These are phyloP conservation scores for Ganoderma sp. DNA, from an alignment of 1,284 basidiomycete species.

Conservation along the genomic window DNA sequence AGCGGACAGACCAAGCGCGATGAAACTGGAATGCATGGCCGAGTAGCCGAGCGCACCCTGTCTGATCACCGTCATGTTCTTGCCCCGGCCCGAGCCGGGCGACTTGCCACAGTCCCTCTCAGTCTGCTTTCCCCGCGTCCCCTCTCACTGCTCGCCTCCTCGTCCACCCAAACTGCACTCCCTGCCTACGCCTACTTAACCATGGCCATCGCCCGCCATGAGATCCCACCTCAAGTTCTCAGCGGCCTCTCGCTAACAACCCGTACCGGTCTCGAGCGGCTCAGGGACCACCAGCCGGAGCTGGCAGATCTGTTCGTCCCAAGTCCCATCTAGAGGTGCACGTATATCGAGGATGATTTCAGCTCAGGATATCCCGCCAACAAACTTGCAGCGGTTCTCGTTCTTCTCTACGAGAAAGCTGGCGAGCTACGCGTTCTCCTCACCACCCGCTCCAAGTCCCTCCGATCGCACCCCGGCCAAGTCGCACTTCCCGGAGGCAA, in stretches of 20 bases:
- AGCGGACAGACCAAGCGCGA: constrained; percentile 11
- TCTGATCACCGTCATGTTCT: not conserved
- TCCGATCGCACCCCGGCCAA: constrained; percentile 80
- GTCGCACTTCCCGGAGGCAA: constrained; percentile 87
- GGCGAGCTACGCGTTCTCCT: constrained; percentile 76
- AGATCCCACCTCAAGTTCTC: constrained; percentile 24
- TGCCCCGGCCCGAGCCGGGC: constrained; percentile 13
- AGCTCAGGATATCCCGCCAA: constrained; percentile 55
- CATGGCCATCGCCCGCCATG: constrained; percentile 20
- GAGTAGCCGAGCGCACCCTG: too few species aligned
- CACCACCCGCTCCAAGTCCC: constrained; percentile 80
- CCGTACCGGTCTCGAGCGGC: constrained; percentile 43
- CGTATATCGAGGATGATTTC: constrained; percentile 14
- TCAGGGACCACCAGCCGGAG: constrained; percentile 47
- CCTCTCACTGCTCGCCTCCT: too few species aligned
- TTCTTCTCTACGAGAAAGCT: constrained; percentile 74
- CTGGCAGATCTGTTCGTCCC: constrained; percentile 58
- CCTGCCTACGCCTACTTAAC: too few species aligned
- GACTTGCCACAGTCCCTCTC: constrained; percentile 1
- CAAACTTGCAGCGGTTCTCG: constrained; percentile 76
- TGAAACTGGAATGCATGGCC: constrained; percentile 9
- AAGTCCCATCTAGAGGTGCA: constrained; percentile 7
- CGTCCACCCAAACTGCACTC: not conserved
- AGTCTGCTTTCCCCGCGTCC: too few species aligned
- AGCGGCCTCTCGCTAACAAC: constrained; percentile 31